A percentile compares a stretch with the other conserved stretches of the same genome.
Evolutionary conservation across 2,329 filamentous ascomycete genomes (phyloP).

Genomic region (Chrysosporium queenslandicum): DNA sequence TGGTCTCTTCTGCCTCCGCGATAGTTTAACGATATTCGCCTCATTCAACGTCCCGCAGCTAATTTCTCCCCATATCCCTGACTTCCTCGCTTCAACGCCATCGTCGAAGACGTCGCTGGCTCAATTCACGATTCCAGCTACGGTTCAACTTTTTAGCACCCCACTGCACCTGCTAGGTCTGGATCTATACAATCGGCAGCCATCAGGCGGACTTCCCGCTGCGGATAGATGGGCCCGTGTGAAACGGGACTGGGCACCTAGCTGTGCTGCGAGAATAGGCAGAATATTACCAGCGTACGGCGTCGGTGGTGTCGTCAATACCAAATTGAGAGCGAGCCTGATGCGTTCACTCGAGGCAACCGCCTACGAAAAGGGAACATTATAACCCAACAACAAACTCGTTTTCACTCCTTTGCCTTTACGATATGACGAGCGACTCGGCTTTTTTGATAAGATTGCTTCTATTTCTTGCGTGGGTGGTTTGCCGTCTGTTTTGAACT

Average conservation of each 20-base stretch:
- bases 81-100: slow-evolving; percentile 39
- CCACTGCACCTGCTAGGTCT: slow-evolving; percentile 76
- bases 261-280: slow-evolving; percentile 64
- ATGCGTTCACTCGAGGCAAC: slow-evolving; percentile 53
- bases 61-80: slow-evolving; percentile 58
- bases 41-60: slow-evolving; percentile 81
- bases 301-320: slow-evolving; percentile 76
- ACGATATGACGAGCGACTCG: slow-evolving; percentile 1
- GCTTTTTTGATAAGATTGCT: neutral
- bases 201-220: slow-evolving; percentile 37
- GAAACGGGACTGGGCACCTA: slow-evolving; percentile 64
- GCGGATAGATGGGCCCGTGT: slow-evolving; percentile 57
- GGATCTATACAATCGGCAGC: slow-evolving; percentile 69
- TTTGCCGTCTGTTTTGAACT: neutral
- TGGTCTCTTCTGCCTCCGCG: slow-evolving; percentile 67
- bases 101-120: slow-evolving; percentile 51
- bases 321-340: slow-evolving; percentile 54
- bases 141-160: slow-evolving; percentile 68
- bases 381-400: neutral
- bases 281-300: slow-evolving; percentile 85
- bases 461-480: no score
- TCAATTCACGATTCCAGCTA: slow-evolving; percentile 71
- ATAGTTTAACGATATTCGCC: slow-evolving; percentile 83
- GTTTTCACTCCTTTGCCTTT: neutral
- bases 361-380: neutral